phyloP scores from a whole-genome alignment of 176 grass and related monocot species.

The Poa pratensis region DNA sequence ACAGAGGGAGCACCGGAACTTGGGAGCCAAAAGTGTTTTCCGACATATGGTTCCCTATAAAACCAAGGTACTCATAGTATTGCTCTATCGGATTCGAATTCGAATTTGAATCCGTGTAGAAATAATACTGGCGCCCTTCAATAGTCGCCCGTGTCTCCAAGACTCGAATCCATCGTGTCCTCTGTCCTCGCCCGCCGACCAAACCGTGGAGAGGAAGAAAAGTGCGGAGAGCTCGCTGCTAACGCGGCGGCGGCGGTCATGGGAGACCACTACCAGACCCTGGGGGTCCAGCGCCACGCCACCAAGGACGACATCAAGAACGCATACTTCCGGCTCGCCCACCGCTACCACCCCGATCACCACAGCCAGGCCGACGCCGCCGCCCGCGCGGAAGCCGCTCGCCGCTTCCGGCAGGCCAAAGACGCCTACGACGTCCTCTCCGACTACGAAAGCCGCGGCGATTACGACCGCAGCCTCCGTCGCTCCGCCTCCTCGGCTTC shows the following conservation, averaged over 20 bases:
- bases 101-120: neutral
- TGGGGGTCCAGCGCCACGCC: neutral
- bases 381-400: neutral
- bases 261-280: neutral
- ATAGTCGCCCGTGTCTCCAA: neutral
- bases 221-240: neutral
- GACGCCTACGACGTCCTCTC: constrained; percentile 13
- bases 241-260: neutral
- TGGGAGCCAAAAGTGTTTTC: no score
- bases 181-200: neutral
- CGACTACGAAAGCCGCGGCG: neutral
- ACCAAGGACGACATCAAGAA: constrained; percentile 2
- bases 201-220: neutral
- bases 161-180: neutral
- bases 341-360: constrained; percentile 1
- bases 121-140: neutral
- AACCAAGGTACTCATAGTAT: no score
- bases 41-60: no score
- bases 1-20: no score
- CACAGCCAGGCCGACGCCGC: neutral
- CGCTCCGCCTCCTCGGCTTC: neutral
- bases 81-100: neutral
- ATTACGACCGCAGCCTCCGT: neutral
- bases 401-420: neutral
- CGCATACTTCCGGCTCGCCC: constrained; percentile 15